Conservation (phyloP, 2,329 filamentous ascomycete genomes). For the Penicillium verrucosum region DNA sequence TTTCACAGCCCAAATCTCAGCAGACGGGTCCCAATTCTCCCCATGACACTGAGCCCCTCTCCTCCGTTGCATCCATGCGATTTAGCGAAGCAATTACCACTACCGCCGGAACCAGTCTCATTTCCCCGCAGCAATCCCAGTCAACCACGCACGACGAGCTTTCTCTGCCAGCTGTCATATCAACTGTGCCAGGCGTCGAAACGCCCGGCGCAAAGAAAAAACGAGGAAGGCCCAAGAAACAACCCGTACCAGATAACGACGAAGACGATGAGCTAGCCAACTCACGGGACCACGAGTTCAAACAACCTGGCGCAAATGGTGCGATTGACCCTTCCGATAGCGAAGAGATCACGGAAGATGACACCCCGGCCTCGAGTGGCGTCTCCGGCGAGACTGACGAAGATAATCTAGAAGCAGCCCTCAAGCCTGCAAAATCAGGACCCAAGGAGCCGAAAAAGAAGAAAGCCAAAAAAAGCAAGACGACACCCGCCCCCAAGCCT, state of each 20-base stretch:
- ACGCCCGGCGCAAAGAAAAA: constrained; percentile 26
- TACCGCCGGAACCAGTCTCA: constrained; percentile 5
- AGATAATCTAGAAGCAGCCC: constrained; percentile 1
- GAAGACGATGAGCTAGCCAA: constrained; percentile 31
- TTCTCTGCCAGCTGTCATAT: constrained; percentile 19
- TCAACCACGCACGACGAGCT: constrained; percentile 29
- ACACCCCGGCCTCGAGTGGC: constrained; percentile 8
- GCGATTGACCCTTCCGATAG: constrained; percentile 10
- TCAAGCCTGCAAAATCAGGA: constrained; percentile 2
- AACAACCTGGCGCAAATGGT: constrained; percentile 2
- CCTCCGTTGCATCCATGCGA: constrained; percentile 31
- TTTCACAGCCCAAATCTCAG: constrained; percentile 24
- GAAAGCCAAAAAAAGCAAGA: constrained; percentile 46
- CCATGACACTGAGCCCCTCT: constrained; percentile 42
- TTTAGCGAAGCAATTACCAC: constrained; percentile 26
- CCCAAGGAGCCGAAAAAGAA: constrained; percentile 40
- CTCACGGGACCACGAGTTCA: constrained; percentile 1
- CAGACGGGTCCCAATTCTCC: constrained; percentile 31
- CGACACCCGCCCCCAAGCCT: constrained; percentile 32
- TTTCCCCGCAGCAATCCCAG: constrained; percentile 19
- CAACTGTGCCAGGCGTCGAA: constrained; percentile 23
- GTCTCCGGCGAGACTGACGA: constrained; percentile 4
- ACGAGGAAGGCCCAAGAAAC: constrained; percentile 32
- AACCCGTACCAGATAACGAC: constrained; percentile 21
- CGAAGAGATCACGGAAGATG: constrained; percentile 22